These are phyloP conservation scores for Xerocomus spinulosus DNA, from an alignment of 768 basidiomycete species.

Conservation along the genomic window DNA sequence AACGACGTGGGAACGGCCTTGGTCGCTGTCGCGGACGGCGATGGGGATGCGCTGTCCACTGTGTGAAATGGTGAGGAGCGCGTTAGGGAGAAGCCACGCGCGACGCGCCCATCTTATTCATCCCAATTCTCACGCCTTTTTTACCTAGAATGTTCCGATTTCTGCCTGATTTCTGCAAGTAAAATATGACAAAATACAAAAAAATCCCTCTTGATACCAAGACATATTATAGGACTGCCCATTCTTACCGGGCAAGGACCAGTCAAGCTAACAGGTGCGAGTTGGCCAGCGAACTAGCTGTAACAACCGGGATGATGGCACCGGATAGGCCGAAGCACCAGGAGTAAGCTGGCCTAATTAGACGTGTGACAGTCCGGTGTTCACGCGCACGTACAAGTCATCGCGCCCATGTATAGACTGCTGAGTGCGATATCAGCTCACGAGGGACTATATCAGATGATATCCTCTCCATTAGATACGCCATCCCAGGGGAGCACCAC, in stretches of 20 bases:
- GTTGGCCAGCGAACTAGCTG: slow-evolving; percentile 13
- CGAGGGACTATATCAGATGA: slow-evolving; percentile 19
- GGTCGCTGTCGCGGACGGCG: slow-evolving; percentile 32
- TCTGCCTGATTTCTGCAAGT: slow-evolving; percentile 16
- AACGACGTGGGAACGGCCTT: slow-evolving; percentile 10
- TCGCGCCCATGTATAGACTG: slow-evolving; percentile 7
- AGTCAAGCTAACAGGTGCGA: too few relatives aligned
- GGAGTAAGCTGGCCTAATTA: slow-evolving; percentile 24
- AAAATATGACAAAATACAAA: too few relatives aligned
- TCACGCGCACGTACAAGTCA: slow-evolving; percentile 25
- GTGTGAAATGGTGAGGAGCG: slow-evolving; percentile 36
- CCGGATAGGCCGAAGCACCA: slow-evolving; percentile 19
- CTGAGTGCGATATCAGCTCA: slow-evolving; percentile 10
- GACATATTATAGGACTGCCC: too few relatives aligned
- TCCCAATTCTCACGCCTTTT: slow-evolving; percentile 31
- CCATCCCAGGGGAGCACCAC: slow-evolving; percentile 18
- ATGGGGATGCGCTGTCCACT: slow-evolving; percentile 33
- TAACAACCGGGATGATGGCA: slow-evolving; percentile 7
- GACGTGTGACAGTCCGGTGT: slow-evolving; percentile 18
- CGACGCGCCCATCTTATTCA: slow-evolving; percentile 37
- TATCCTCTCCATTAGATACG: slow-evolving; percentile 18
- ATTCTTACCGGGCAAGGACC: too few relatives aligned
- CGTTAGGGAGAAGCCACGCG: slow-evolving; percentile 35
- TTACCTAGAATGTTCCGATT: too few relatives aligned
- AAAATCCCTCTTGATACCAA: too few relatives aligned